Conservation (phyloP, 441 rosid species). For the Arabidopsis hybrid region DNA sequence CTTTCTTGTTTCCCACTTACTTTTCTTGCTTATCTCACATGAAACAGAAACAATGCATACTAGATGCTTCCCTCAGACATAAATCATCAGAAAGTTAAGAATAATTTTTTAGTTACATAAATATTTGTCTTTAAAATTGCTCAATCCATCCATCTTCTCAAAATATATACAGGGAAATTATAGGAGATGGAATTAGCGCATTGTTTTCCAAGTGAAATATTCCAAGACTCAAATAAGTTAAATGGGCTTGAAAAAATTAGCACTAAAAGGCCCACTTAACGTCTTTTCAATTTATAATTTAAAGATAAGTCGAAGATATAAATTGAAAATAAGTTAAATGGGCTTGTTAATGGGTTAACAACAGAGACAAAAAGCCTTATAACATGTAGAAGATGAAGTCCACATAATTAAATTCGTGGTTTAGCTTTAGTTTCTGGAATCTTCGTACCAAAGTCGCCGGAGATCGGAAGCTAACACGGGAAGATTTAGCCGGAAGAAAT, state of each 20-base stretch:
- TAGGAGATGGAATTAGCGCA: neutral
- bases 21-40: neutral
- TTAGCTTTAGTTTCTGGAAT: neutral
- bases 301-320: neutral
- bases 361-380: constrained; percentile 19
- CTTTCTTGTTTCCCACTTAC: constrained; percentile 16
- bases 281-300: too few relatives aligned
- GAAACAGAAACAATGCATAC: neutral
- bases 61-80: neutral
- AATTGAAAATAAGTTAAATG: constrained; percentile 1
- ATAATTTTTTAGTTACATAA: too few relatives aligned
- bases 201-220: neutral
- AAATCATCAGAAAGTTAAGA: neutral
- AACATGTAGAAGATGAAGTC: constrained; percentile 14
- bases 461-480: constrained; percentile 26
- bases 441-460: constrained; percentile 14
- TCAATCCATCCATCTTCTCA: too few relatives aligned
- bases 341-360: constrained; percentile 34
- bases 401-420: constrained; percentile 26
- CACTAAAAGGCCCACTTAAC: too few relatives aligned
- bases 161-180: too few relatives aligned
- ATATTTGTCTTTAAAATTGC: too few relatives aligned
- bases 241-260: neutral
- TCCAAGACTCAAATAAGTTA: neutral
- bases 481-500: constrained; percentile 30